Evolutionary conservation across 306 rosid genomes (phyloP).

Genomic region (Leucaena leucocephala): DNA sequence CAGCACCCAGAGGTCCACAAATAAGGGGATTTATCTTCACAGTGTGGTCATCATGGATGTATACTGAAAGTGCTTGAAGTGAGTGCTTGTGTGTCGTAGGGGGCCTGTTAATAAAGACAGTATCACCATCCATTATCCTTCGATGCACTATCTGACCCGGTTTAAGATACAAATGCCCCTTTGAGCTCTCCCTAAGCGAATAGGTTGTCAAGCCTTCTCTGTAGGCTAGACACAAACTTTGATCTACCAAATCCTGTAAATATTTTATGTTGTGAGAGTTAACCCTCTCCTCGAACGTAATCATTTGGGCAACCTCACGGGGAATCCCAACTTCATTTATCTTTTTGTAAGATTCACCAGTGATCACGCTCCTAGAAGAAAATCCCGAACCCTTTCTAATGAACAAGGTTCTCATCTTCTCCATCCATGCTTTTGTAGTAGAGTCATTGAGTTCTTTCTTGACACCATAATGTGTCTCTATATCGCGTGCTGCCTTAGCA

Average conservation of each 20-base stretch:
- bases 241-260: constrained; percentile 83
- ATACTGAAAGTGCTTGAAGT: constrained; percentile 82
- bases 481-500: constrained; percentile 67
- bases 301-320: constrained; percentile 73
- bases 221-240: constrained; percentile 71
- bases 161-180: constrained; percentile 55
- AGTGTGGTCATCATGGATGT: constrained; percentile 83
- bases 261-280: constrained; percentile 61
- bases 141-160: constrained; percentile 87
- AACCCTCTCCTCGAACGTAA: constrained; percentile 92
- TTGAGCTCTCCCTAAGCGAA: constrained; percentile 66
- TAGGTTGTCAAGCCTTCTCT: constrained; percentile 69
- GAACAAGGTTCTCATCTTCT: constrained; percentile 84
- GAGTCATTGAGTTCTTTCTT: constrained; percentile 67
- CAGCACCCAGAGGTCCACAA: constrained; percentile 93
- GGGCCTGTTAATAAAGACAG: constrained; percentile 65
- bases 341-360: constrained; percentile 85
- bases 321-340: constrained; percentile 93
- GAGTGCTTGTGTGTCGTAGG: constrained; percentile 71
- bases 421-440: constrained; percentile 90
- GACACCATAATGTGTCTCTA: constrained; percentile 67
- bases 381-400: constrained; percentile 97
- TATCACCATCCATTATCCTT: constrained; percentile 94
- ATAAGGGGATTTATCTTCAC: constrained; percentile 94
- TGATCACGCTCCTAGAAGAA: constrained; percentile 93